Base-by-base conservation (phyloP, 2,329 filamentous ascomycete genomes). In the Fulvia fulva region DNA sequence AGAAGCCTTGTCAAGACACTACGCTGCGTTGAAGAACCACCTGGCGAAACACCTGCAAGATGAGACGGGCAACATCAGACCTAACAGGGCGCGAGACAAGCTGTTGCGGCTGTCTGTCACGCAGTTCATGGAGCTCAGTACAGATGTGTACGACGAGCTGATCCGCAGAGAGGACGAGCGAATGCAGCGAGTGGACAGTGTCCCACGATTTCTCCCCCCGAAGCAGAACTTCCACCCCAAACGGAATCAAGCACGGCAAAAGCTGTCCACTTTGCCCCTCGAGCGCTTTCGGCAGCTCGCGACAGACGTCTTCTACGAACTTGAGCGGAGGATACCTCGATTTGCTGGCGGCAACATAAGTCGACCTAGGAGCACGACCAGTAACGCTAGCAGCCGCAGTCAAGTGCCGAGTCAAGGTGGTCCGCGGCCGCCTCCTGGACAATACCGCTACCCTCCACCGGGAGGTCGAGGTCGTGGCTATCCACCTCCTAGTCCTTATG, bases 41-140 rank as follows among this genome's bases (percentile, higher is more conserved):
- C 81, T 97, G 41, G 84, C 84, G 9, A 80, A 82, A 63, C 86
- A 84, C 44, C 82, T 85, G 56, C 87, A 87, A 69, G 89, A 95
- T 73, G 89, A 91, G 66, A 86, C 87, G 70, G 82, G 83, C 49
- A 87, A 87, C 62, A 83, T 85, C 51, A 87, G 87, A 53, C 87
- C 90, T 26, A 96, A 95, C 76, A 88, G 92, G 75, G 94, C 94
- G 56, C 87, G 92, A 70, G 94, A 97, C 76, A 99, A 99, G 80
- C 82, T 97, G 57, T 81, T 97, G 60, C 86, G 93, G 59, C 82
- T 99, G 53, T 96, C 92, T 0, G 81, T 88, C 1, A 90, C 96
- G 26, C 94, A 99, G 74, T 97, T 99, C 74, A 91, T 96, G 75
- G 94, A 99, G 77, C 83, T 99, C 62, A 97, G 92, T 76, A 97